These are phyloP conservation scores for Hypoxylon sp. DNA, from an alignment of 2,329 filamentous ascomycete species.

Conservation along the genomic window DNA sequence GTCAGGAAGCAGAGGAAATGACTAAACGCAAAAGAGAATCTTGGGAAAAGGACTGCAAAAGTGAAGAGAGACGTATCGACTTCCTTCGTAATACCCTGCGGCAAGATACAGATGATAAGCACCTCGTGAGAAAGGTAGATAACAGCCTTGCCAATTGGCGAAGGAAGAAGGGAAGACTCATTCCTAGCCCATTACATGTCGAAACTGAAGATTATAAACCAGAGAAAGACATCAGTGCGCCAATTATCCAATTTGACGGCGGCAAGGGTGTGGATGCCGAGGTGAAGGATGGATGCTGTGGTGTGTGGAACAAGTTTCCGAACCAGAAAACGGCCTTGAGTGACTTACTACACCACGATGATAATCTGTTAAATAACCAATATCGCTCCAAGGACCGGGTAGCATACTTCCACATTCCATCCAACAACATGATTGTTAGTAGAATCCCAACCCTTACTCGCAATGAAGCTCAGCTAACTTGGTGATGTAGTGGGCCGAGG, in stretches of 20 bases:
- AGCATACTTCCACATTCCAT: conserved; percentile 52
- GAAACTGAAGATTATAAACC: conserved; percentile 24
- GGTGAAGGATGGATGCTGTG: not conserved
- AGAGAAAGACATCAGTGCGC: conserved; percentile 43
- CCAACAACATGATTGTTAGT: conserved; percentile 53
- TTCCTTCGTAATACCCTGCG: conserved; percentile 39
- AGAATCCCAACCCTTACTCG: conserved; percentile 6
- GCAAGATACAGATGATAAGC: conserved; percentile 33
- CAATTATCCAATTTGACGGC: conserved; percentile 43
- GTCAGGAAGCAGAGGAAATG: not conserved
- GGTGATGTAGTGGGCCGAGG: conserved; percentile 48
- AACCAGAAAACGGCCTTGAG: conserved; percentile 44
- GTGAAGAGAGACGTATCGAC: conserved; percentile 42
- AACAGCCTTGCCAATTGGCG: conserved; percentile 14
- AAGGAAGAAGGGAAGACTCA: not conserved
- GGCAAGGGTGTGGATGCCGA: not conserved
- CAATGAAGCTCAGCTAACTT: conserved; percentile 5
- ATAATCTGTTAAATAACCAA: conserved; percentile 19
- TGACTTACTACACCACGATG: conserved; percentile 22
- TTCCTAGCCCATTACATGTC: not conserved
- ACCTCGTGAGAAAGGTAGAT: conserved; percentile 32
- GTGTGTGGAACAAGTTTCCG: conserved; percentile 43
- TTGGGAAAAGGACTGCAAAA: conserved; percentile 36
- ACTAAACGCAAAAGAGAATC: conserved; percentile 26
- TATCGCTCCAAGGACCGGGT: not conserved